Base-by-base conservation (phyloP, 2,329 filamentous ascomycete genomes). In the Magnaporthiopsis poae region DNA sequence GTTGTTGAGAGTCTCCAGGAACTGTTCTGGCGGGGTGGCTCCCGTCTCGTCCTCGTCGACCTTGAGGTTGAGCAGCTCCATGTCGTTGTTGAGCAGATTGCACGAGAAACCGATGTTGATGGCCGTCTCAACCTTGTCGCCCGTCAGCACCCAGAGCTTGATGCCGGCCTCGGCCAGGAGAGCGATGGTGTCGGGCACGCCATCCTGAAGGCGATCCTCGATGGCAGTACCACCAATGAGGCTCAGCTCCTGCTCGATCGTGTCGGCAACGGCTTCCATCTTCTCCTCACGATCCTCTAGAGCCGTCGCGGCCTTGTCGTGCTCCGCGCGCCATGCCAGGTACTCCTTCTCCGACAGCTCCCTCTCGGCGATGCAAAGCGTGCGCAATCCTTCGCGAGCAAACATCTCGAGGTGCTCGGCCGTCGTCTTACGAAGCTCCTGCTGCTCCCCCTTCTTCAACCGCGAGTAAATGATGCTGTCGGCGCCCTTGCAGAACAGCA, bases 71-170 rank as follows among this genome's bases (percentile, higher is more conserved):
- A 99, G 90, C 69, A 99, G 81, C 71, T 99, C 95, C 95, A 99
- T 97, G 71, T 96, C 91, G 77, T 97, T 99, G 78, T 94, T 92
- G 66, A 99, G 85, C 39, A 99, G 83, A 72, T 99, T 99, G 81
- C 96, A 99, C 13, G 96, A 99, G 78, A 98, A 99, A 2, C 95
- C 95, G 74, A 99, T 99, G 79, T 99, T 99, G 86, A 99, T 99
- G 67, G 96, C 95, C 31, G 95, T 99, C 79, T 99, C 95, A 39
- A 98, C 94, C 78, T 98, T 99, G 82, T 99, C 95, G 69, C 96
- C 95, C 21, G 95, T 99, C 70, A 99, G 81, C 66, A 99, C 95
- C 95, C 95, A 99, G 9, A 99, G 86, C 78, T 99, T 99, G 78
- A 99, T 97, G 75, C 96, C 96, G 66, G 95, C 95, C 73, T 92